Evolutionary conservation across 2,329 filamentous ascomycete genomes (phyloP), one percentile per base, ranked within the genome.

Genomic region (Chalaropsis thielavioides): DNA sequence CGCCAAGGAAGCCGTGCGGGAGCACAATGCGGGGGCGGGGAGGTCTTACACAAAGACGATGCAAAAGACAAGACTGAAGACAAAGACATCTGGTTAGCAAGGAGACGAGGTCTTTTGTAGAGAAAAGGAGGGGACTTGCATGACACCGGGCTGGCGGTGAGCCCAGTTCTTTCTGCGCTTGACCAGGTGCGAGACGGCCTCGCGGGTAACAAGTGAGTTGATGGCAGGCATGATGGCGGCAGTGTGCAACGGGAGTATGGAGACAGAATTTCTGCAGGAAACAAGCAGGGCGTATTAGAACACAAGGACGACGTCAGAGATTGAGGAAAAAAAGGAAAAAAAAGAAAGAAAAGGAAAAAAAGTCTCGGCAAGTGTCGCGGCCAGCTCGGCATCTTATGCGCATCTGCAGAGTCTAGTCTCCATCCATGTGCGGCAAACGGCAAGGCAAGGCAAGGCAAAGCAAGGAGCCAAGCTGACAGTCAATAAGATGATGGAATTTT

Each of bases 141-240:
- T 72, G 69, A 76, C 74, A 70, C 76, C 76, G 62, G 71, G 71
- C 63, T 78, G 73, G 65, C 70, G 68, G 38, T 71, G 66, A 62
- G 76, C 71, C 75, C 75, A 78, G 73, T 73, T 77, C 68, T 73
- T 66, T 54, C 24, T 54, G 67, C 76, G 76, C 75, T 76, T 77
- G 69, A 69, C 71, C 59, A 77, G 72, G 72, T 72, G 68, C 61
- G 75, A 69, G 69, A 72, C 73, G 66, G 71, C 69, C 70, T 75
- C 73, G 70, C 75, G 76, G 70, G 71, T 70, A 68, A 74, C 73
- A 68, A 76, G 68, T 66, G 73, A 69, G 70, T 73, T 72, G 70
- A 77, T 75, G 71, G 73, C 75, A 70, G 75, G 75, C 76, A 78
- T 78, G 74, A 70, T 74, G 72, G 49, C 11, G 49, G 49, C 13